Evolutionary conservation across 805 yeast genomes (phyloP).

Genomic region (Kluyveromyces aestuarii): DNA sequence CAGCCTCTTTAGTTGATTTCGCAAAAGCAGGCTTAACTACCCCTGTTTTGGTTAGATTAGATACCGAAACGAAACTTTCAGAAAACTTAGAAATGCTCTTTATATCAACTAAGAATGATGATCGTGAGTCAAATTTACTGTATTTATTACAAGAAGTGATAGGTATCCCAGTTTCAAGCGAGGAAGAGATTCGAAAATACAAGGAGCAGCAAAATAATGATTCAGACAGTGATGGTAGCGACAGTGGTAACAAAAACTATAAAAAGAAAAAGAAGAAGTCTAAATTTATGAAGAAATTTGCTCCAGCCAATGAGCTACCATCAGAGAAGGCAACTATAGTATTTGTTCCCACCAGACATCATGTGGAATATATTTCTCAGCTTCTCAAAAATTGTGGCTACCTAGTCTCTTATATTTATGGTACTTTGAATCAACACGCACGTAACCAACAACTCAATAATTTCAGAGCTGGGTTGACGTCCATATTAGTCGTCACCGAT

Average conservation of each 20-base stretch:
- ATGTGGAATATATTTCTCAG: slow-evolving; percentile 80
- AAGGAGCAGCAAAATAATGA: slow-evolving; percentile 38
- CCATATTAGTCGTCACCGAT: slow-evolving; percentile 91
- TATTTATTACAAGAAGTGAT: slow-evolving; percentile 75
- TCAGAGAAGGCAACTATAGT: slow-evolving; percentile 81
- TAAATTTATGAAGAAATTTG: slow-evolving; percentile 47
- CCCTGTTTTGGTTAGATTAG: slow-evolving; percentile 87
- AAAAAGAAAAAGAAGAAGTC: slow-evolving; percentile 32
- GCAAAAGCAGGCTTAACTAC: slow-evolving; percentile 94
- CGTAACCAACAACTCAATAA: slow-evolving; percentile 81
- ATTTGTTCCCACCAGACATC: slow-evolving; percentile 96
- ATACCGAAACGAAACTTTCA: slow-evolving; percentile 84
- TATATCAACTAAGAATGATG: slow-evolving; percentile 68
- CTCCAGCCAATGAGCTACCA: slow-evolving; percentile 78
- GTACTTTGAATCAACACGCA: slow-evolving; percentile 91
- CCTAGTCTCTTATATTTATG: slow-evolving; percentile 83
- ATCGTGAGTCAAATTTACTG: slow-evolving; percentile 81
- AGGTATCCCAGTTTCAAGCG: slow-evolving; percentile 70
- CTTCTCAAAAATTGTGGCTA: slow-evolving; percentile 72
- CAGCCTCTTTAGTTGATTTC: slow-evolving; percentile 85
- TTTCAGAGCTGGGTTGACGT: slow-evolving; percentile 76
- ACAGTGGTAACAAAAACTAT: slow-evolving; percentile 28
- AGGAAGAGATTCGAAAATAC: slow-evolving; percentile 52
- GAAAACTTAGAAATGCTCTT: slow-evolving; percentile 89
- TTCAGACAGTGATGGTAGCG: slow-evolving; percentile 44